phyloP scores from a whole-genome alignment of 345 rosid species.

The Barbarea vulgaris region DNA sequence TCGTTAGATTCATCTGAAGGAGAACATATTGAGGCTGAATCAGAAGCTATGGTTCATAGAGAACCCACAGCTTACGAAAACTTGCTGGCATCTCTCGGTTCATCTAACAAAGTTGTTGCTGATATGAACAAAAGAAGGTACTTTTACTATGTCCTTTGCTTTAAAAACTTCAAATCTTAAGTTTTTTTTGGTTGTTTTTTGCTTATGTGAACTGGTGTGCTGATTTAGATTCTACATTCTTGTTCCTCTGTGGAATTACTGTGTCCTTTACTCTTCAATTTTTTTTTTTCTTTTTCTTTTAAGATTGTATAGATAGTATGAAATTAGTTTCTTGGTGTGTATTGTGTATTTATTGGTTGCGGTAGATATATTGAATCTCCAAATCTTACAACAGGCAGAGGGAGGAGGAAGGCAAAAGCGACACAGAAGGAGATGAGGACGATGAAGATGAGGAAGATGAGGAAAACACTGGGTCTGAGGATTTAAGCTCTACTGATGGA shows the following conservation, averaged over 20 bases:
- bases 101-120: conserved; percentile 49
- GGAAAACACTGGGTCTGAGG: conserved; percentile 47
- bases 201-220: background rate
- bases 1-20: conserved; percentile 39
- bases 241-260: background rate
- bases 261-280: background rate
- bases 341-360: background rate
- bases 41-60: conserved; percentile 43
- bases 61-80: conserved; percentile 53
- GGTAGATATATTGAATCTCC: background rate
- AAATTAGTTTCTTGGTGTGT: background rate
- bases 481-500: conserved; percentile 40
- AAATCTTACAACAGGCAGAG: conserved; percentile 47
- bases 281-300: background rate
- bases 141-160: background rate
- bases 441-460: conserved; percentile 50
- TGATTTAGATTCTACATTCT: background rate
- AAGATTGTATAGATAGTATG: background rate
- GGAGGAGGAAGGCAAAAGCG: conserved; percentile 60
- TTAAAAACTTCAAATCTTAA: background rate
- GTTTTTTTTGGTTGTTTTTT: background rate
- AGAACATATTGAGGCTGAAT: conserved; percentile 31
- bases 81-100: conserved; percentile 54
- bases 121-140: conserved; percentile 61
- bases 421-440: conserved; percentile 53